phyloP scores from a whole-genome alignment of 2,329 filamentous ascomycete genomes.

The Xylaria sp. region DNA sequence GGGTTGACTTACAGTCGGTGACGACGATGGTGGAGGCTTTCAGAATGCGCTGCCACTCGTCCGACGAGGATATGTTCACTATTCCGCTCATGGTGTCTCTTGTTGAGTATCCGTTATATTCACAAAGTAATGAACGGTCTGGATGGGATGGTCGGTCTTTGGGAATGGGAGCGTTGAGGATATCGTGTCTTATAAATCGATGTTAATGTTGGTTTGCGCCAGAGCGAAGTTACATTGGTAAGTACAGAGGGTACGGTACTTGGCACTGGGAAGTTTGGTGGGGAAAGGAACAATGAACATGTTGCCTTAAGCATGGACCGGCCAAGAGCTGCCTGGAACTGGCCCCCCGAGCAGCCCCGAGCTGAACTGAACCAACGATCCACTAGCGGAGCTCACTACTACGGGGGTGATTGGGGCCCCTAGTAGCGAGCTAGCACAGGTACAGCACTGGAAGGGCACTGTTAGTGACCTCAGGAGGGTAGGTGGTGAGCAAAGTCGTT shows the following conservation, averaged over 20 bases:
- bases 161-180: background rate
- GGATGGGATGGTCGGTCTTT: background rate
- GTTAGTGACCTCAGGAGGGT: background rate
- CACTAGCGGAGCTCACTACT: too few species aligned
- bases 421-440: too few species aligned
- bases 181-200: background rate
- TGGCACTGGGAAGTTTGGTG: conserved; percentile 10
- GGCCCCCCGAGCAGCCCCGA: too few species aligned
- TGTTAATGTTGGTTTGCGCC: background rate
- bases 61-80: conserved; percentile 66
- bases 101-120: background rate
- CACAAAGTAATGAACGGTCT: conserved; percentile 6
- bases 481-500: conserved; percentile 36
- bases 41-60: conserved; percentile 76
- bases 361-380: too few species aligned
- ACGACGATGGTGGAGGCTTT: conserved; percentile 79
- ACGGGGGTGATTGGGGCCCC: too few species aligned
- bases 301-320: conserved; percentile 20
- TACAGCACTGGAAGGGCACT: too few species aligned
- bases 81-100: conserved; percentile 48
- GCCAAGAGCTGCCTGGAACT: too few species aligned
- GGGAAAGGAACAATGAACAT: conserved; percentile 15
- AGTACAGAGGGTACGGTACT: background rate
- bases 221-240: too few species aligned
- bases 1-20: conserved; percentile 77